phyloP scores from a whole-genome alignment of 169 alveolate genomes.

The Theileria equi region DNA sequence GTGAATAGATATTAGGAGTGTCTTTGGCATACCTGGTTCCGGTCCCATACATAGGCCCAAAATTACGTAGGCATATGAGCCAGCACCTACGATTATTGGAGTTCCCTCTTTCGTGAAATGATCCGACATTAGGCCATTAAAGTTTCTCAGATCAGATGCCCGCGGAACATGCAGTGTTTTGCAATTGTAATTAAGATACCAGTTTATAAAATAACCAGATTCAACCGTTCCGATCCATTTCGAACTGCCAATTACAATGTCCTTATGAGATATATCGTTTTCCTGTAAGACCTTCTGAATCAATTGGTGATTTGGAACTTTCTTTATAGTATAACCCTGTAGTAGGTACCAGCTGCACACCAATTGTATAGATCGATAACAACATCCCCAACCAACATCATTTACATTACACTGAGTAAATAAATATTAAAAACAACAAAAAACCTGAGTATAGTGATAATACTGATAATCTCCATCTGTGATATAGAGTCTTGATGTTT shows the following conservation, averaged over 20 bases:
- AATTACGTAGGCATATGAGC: constrained; percentile 68
- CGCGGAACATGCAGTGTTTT: constrained; percentile 60
- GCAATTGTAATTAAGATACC: constrained; percentile 64
- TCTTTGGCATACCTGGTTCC: constrained; percentile 18
- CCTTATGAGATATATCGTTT: constrained; percentile 62
- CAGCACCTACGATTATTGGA: constrained; percentile 72
- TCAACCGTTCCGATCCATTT: constrained; percentile 79
- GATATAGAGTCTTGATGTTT: constrained; percentile 32
- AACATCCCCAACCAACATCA: constrained; percentile 78
- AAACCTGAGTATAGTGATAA: constrained; percentile 66
- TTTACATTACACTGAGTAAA: constrained; percentile 56
- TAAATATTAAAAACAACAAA: not conserved
- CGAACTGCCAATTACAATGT: constrained; percentile 55
- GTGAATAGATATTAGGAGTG: not conserved
- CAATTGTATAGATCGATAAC: constrained; percentile 72
- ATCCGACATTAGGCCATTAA: constrained; percentile 56
- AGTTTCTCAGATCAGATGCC: constrained; percentile 59
- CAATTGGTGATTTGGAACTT: constrained; percentile 55
- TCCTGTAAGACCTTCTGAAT: constrained; percentile 62
- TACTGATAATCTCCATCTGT: constrained; percentile 65
- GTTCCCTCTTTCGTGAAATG: constrained; percentile 62
- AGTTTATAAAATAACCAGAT: constrained; percentile 65
- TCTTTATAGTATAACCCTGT: constrained; percentile 58
- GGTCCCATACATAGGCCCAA: constrained; percentile 67
- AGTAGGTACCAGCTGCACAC: constrained; percentile 74